Evolutionary conservation across 2,329 filamentous ascomycete genomes (phyloP), one percentile per base, ranked within the genome.

Genomic region (Fusarium sp.): DNA sequence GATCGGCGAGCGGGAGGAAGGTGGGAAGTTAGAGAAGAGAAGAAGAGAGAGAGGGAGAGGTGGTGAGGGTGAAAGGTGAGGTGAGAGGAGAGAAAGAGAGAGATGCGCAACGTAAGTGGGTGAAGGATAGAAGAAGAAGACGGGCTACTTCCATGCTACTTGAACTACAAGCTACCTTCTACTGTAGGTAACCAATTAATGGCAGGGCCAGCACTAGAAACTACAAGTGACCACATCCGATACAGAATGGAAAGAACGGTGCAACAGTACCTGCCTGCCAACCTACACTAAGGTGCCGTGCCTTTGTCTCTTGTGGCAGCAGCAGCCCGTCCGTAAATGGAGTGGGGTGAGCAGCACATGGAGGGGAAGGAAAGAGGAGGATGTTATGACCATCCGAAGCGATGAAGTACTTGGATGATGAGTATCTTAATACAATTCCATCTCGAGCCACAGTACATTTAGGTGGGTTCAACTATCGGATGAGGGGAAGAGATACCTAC

Each of bases 11-110:
- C 63, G 67, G 71, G 68, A 65, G 69, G 61, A 65, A 60, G 74
- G 51, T 57, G 56, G 59, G 65, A 59, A 72, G 52, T 59, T 44
- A 10, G 54, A 53, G 56, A 60, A 43, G 67, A 64, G 54, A 58
- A 67, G 64, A 59, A 67, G 66, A 69, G 58, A 47, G 56, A 56
- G 61, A 63, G 64, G 62, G 65, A 62, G 65, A 60, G 71, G 72
- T 68, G 67, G 61, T 67, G 73, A 74, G 73, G 73, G 74, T 72
- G 32, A 72, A 69, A 74, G 57, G 63, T 64, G 68, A 74, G 30
- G 43, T 38, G 50, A 50, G 43, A 36, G 73, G 14, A 28, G 26
- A 30, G 14, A 59, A 60, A 47, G 62, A 75, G 66, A 67, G 69
- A 67, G 70, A 72, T 62, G 66, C 65, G 70, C 73, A 73, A 49